Percentiles rank a stretch among this genome's conserved stretches.
Evolutionary conservation across 306 rosid species (phyloP).

Genomic region (Vigna trinervia): DNA sequence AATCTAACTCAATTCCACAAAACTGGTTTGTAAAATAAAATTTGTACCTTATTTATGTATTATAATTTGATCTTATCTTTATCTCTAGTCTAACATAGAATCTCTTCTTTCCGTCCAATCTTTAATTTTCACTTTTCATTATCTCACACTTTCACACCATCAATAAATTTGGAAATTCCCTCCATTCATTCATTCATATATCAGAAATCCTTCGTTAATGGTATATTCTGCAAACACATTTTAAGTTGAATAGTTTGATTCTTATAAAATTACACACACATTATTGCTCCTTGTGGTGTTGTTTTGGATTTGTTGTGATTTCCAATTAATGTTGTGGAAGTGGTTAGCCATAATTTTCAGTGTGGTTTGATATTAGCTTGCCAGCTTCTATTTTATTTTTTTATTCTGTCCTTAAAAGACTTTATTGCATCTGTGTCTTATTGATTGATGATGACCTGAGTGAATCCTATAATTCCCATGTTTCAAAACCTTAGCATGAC

Average conservation of each 20-base stretch:
- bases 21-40: no score
- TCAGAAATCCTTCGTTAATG: not conserved
- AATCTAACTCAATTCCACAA: no score
- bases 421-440: not conserved
- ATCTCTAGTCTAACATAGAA: no score
- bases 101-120: conserved; percentile 13
- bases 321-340: conserved; percentile 5
- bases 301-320: not conserved
- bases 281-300: not conserved
- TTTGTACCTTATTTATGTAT: no score
- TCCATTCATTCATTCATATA: not conserved
- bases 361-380: conserved; percentile 33
- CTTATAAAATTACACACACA: not conserved
- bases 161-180: not conserved
- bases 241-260: not conserved
- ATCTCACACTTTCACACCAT: conserved; percentile 19
- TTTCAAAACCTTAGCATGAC: not conserved
- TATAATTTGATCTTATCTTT: no score
- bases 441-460: not conserved
- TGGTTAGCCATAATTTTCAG: conserved; percentile 38
- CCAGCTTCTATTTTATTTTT: conserved; percentile 21
- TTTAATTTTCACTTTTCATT: conserved; percentile 33
- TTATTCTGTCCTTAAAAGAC: not conserved
- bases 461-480: not conserved
- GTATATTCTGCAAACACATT: not conserved